Conservation (phyloP, 2,329 filamentous ascomycete species). For the Chrysosporium keratinophilum region DNA sequence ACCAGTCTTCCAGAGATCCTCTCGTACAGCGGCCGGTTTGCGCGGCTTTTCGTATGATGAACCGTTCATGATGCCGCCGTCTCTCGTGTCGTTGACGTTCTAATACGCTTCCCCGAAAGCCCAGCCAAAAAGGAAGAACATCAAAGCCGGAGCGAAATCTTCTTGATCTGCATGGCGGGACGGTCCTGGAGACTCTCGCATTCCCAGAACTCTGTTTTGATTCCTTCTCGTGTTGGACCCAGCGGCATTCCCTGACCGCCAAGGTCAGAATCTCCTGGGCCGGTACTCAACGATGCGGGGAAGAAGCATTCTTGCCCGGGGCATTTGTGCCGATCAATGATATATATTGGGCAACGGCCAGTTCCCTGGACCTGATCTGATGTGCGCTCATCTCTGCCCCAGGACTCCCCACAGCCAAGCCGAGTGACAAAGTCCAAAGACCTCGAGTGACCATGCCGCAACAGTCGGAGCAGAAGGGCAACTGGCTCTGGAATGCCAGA, state of each 20-base stretch:
- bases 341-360: neutral
- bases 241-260: neutral
- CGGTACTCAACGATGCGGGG: neutral
- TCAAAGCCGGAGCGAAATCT: no score
- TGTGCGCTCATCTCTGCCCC: neutral
- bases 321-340: neutral
- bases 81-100: no score
- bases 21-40: no score
- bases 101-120: no score
- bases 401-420: neutral
- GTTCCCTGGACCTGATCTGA: neutral
- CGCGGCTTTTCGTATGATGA: no score
- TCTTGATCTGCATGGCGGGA: no score
- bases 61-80: no score
- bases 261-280: neutral
- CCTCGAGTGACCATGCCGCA: slow-evolving; percentile 1
- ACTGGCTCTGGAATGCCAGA: slow-evolving; percentile 3
- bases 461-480: slow-evolving; percentile 1
- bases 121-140: no score
- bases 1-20: no score
- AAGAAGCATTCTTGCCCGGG: neutral
- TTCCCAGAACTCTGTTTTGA: no score
- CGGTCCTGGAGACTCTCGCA: no score
- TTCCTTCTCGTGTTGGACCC: neutral
- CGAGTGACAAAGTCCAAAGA: neutral